phyloP scores from a whole-genome alignment of 2,329 filamentous ascomycete species.

The Hymenoscyphus scutula region DNA sequence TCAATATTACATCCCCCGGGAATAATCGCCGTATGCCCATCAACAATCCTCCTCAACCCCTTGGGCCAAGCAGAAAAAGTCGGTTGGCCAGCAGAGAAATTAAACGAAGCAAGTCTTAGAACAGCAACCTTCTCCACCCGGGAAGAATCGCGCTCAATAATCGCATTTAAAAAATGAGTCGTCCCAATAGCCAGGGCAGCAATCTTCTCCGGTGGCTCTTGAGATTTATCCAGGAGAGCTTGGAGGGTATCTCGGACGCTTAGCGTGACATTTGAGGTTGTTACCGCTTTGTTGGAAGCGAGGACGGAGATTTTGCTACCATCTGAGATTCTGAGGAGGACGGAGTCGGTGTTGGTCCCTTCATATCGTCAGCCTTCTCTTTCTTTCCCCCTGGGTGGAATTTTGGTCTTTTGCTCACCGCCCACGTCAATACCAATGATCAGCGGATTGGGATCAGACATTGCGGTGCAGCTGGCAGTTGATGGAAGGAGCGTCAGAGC shows the following conservation, averaged over 20 bases:
- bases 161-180: slow-evolving; percentile 42
- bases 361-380: background rate
- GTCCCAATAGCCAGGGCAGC: slow-evolving; percentile 30
- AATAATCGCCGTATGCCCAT: slow-evolving; percentile 46
- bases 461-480: background rate
- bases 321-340: slow-evolving; percentile 8
- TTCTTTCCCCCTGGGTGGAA: too few relatives aligned
- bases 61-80: slow-evolving; percentile 48
- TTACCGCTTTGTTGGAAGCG: slow-evolving; percentile 28
- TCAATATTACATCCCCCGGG: slow-evolving; percentile 50
- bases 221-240: slow-evolving; percentile 22
- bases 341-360: slow-evolving; percentile 38
- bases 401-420: background rate
- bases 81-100: slow-evolving; percentile 46
- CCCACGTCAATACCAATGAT: background rate
- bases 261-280: slow-evolving; percentile 28
- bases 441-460: slow-evolving; percentile 3
- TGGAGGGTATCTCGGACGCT: slow-evolving; percentile 28
- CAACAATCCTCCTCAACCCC: slow-evolving; percentile 44
- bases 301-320: slow-evolving; percentile 23
- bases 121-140: slow-evolving; percentile 45
- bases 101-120: slow-evolving; percentile 46
- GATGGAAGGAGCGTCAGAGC: background rate
- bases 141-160: slow-evolving; percentile 15
- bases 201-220: slow-evolving; percentile 20